Evolutionary conservation across 2,329 filamentous ascomycete genomes (phyloP).

Genomic region (Dendryphion nanum): DNA sequence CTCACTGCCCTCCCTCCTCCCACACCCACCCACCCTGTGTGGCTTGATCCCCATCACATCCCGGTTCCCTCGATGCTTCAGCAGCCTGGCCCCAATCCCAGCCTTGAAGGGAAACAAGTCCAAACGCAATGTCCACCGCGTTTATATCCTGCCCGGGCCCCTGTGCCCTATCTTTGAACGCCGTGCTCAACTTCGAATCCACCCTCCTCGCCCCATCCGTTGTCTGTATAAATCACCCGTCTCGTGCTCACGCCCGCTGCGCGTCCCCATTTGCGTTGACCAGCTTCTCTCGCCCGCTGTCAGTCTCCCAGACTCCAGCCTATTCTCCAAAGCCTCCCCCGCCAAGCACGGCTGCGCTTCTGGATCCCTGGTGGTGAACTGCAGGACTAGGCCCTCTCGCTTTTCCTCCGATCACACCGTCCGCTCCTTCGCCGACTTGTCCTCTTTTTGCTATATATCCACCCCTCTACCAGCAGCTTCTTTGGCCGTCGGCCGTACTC

Average conservation of each 20-base stretch:
- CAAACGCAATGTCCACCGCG: no score
- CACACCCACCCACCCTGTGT: no score
- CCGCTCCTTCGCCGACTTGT: constrained; percentile 15
- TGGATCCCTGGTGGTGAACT: constrained; percentile 20
- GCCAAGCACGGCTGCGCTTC: constrained; percentile 21
- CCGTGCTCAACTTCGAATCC: constrained; percentile 1
- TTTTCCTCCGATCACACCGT: constrained; percentile 20
- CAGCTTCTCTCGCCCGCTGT: constrained; percentile 1
- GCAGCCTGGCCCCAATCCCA: no score
- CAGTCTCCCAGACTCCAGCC: constrained; percentile 1
- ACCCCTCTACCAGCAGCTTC: neutral
- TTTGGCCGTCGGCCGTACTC: neutral
- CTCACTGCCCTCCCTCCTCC: no score
- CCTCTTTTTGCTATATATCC: constrained; percentile 4
- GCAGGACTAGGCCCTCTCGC: constrained; percentile 8
- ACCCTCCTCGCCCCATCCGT: no score
- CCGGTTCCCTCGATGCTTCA: no score
- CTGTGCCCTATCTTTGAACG: constrained; percentile 8
- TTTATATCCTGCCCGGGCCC: constrained; percentile 10
- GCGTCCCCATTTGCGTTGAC: constrained; percentile 9
- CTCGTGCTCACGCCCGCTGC: constrained; percentile 3
- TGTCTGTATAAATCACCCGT: constrained; percentile 11
- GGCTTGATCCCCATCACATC: no score
- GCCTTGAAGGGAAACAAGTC: no score
- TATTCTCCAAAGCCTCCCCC: neutral